Evolutionary conservation across 768 basidiomycete species (phyloP).

Genomic region (Pleurotus salmoneostramineus): DNA sequence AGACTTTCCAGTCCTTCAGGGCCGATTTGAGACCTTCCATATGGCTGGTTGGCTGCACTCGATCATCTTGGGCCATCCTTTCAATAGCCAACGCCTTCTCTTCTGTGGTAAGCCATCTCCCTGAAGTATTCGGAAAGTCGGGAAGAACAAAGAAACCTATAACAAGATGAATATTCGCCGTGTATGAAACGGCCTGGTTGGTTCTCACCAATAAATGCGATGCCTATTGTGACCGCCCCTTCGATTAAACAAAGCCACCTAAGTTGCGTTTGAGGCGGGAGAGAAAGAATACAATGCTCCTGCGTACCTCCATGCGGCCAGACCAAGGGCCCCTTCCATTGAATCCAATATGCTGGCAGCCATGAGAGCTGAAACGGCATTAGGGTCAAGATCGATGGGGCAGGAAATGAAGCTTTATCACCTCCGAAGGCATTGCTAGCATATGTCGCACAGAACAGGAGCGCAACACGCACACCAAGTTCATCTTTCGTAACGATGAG

Average conservation of each 20-base stretch:
- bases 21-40: slow-evolving; percentile 36
- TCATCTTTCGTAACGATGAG: too few species aligned
- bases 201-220: neutral
- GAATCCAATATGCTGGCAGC: slow-evolving; percentile 12
- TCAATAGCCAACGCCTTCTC: slow-evolving; percentile 14
- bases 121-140: slow-evolving; percentile 20
- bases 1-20: slow-evolving; percentile 62
- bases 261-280: slow-evolving; percentile 8
- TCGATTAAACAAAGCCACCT: slow-evolving; percentile 26
- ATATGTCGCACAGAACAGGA: slow-evolving; percentile 47
- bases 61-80: slow-evolving; percentile 52
- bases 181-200: neutral
- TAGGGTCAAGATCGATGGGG: neutral
- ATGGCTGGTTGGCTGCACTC: slow-evolving; percentile 26
- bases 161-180: neutral
- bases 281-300: neutral
- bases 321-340: slow-evolving; percentile 46
- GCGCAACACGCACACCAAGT: slow-evolving; percentile 25
- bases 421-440: slow-evolving; percentile 52
- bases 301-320: slow-evolving; percentile 49
- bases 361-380: neutral
- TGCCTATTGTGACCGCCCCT: slow-evolving; percentile 5
- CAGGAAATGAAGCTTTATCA: slow-evolving; percentile 37
- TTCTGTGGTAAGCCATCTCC: slow-evolving; percentile 15
- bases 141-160: slow-evolving; percentile 38